Conservation (phyloP, 2,329 filamentous ascomycete species). For the Colletotrichum zoysiae region DNA sequence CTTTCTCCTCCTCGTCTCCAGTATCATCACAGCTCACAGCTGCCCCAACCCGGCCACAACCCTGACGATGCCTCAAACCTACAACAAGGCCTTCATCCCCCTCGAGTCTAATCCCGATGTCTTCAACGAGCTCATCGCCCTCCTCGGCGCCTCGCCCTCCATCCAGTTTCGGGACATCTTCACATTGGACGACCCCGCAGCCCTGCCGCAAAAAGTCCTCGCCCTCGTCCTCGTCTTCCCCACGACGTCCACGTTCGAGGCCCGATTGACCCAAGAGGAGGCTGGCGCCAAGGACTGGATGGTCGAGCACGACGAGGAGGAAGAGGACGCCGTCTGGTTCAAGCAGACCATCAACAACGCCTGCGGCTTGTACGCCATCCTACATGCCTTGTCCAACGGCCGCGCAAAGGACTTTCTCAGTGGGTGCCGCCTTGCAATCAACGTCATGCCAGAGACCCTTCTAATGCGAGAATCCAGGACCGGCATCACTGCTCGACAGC, state of each 20-base stretch:
- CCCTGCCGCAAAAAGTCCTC: constrained; percentile 68
- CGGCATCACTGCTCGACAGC: constrained; percentile 56
- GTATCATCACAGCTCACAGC: background rate
- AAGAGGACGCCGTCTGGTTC: constrained; percentile 78
- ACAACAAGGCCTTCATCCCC: constrained; percentile 48
- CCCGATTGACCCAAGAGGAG: constrained; percentile 55
- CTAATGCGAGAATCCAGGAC: constrained; percentile 20
- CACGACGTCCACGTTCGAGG: constrained; percentile 71
- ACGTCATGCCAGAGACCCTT: background rate
- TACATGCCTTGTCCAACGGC: constrained; percentile 75
- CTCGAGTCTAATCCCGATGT: constrained; percentile 70
- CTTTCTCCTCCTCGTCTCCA: background rate
- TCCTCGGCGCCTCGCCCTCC: constrained; percentile 69
- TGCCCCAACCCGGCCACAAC: background rate
- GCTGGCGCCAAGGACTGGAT: constrained; percentile 37
- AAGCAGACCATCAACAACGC: constrained; percentile 80
- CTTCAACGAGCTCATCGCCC: constrained; percentile 73
- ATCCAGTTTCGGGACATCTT: constrained; percentile 78
- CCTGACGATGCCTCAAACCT: constrained; percentile 29
- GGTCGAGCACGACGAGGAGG: constrained; percentile 53
- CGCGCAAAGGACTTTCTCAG: constrained; percentile 47
- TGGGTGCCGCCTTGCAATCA: constrained; percentile 52
- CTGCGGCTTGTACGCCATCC: constrained; percentile 75
- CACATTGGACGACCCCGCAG: constrained; percentile 75
- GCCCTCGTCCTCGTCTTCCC: constrained; percentile 79